Conservation (phyloP, 2,329 filamentous ascomycete species). For the Penicillium thymicola region DNA sequence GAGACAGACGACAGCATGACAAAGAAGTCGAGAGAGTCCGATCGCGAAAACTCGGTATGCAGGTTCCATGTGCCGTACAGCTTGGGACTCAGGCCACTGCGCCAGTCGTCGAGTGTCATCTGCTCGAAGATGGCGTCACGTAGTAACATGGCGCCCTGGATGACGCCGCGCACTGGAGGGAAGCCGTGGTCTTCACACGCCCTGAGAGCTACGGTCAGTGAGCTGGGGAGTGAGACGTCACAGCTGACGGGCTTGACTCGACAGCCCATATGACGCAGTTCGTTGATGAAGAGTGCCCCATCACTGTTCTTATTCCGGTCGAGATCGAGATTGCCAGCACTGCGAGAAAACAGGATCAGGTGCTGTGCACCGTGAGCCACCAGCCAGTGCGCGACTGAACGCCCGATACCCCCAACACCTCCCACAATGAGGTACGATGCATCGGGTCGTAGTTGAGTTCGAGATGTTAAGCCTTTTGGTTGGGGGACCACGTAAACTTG, state of each 20-base stretch:
- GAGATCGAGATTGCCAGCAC: constrained; percentile 14
- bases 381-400: constrained; percentile 33
- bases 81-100: constrained; percentile 5
- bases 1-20: constrained; percentile 10
- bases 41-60: background rate
- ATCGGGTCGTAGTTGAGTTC: background rate
- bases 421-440: constrained; percentile 37
- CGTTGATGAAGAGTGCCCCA: background rate
- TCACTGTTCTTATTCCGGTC: background rate
- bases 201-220: background rate
- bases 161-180: background rate
- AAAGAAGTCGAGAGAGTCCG: constrained; percentile 7
- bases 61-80: constrained; percentile 12
- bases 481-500: background rate
- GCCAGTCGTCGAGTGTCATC: constrained; percentile 14
- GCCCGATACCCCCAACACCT: constrained; percentile 41
- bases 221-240: background rate
- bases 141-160: constrained; percentile 1
- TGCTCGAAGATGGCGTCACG: constrained; percentile 4
- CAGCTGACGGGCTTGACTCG: background rate
- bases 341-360: constrained; percentile 36
- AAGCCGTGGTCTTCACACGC: background rate
- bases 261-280: background rate
- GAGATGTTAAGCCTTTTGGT: no score
- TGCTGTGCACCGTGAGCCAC: constrained; percentile 33